phyloP scores from a whole-genome alignment of 306 rosid genomes.

The Canavalia ensiformis region DNA sequence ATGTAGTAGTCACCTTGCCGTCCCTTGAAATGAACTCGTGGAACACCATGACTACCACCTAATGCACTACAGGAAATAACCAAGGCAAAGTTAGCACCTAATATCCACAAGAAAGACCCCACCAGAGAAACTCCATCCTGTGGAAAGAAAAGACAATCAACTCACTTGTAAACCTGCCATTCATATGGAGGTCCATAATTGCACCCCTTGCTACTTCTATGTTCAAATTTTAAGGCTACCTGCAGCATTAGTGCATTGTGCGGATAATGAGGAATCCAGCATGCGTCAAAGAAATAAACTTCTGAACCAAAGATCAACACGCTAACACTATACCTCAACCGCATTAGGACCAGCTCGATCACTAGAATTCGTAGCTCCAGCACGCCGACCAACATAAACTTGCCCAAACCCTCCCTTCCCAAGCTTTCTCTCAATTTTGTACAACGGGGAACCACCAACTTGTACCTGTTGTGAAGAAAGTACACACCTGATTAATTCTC shows the following conservation, averaged over 20 bases:
- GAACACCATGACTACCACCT: constrained; percentile 98
- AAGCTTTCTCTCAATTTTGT: constrained; percentile 75
- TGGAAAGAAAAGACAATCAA: constrained; percentile 1
- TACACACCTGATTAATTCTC: not conserved
- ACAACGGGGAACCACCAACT: constrained; percentile 90
- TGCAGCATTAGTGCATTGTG: constrained; percentile 39
- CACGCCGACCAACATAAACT: constrained; percentile 90
- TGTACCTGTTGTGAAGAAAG: constrained; percentile 70
- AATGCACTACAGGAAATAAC: constrained; percentile 64
- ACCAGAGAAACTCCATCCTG: not conserved
- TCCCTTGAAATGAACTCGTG: constrained; percentile 89
- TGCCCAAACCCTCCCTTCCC: constrained; percentile 99
- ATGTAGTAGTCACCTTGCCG: constrained; percentile 92
- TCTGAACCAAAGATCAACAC: constrained; percentile 45
- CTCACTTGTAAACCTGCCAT: constrained; percentile 98
- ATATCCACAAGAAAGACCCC: constrained; percentile 21
- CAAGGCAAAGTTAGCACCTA: constrained; percentile 9
- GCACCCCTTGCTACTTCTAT: constrained; percentile 94
- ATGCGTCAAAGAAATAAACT: not conserved
- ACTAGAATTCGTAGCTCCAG: constrained; percentile 54
- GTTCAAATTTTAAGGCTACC: constrained; percentile 99
- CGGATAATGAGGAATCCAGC: not conserved
- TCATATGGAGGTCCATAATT: constrained; percentile 92
- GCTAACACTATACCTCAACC: constrained; percentile 66
- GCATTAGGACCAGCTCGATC: constrained; percentile 78